phyloP scores from a whole-genome alignment of 2,329 filamentous ascomycete genomes.

The Ophiocordyceps camponoti-floridani region DNA sequence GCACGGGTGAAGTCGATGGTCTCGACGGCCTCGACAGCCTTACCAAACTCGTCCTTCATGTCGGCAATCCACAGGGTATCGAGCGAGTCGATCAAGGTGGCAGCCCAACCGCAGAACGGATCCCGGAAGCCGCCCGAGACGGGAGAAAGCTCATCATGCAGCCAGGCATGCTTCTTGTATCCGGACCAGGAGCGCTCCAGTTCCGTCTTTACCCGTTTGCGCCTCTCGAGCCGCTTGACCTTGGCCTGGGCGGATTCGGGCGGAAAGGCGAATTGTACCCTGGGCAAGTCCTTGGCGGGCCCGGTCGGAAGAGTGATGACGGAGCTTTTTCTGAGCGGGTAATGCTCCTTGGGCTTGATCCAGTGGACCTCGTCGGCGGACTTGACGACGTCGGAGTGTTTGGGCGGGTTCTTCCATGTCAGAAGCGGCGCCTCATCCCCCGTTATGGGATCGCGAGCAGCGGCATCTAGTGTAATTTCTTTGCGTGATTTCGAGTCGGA shows the following conservation, averaged over 20 bases:
- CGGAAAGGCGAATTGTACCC: constrained; percentile 58
- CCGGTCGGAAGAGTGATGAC: constrained; percentile 62
- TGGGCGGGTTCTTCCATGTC: constrained; percentile 11
- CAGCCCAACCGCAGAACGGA: constrained; percentile 84
- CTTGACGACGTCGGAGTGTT: constrained; percentile 2
- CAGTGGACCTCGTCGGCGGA: constrained; percentile 37
- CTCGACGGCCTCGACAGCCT: constrained; percentile 50
- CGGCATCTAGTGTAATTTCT: neutral
- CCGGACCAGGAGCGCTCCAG: constrained; percentile 67
- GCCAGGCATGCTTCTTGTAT: constrained; percentile 65
- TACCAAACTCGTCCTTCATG: constrained; percentile 59
- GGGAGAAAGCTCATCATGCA: constrained; percentile 72
- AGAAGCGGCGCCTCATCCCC: constrained; percentile 2
- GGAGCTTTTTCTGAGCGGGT: constrained; percentile 52
- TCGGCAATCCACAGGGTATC: constrained; percentile 84
- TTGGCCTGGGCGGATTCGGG: constrained; percentile 42
- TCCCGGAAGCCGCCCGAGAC: constrained; percentile 50
- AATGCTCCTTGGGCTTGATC: constrained; percentile 57
- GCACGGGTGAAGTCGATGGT: constrained; percentile 72
- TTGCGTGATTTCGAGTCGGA: neutral
- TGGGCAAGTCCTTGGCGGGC: constrained; percentile 50
- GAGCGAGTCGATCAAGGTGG: constrained; percentile 65
- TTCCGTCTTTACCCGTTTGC: constrained; percentile 50
- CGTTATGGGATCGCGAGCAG: neutral
- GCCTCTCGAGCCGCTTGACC: constrained; percentile 44